A percentile compares a stretch with the other conserved stretches of the same genome.
These are phyloP conservation scores for Erythrobasidium hasegawianum DNA, from an alignment of 1,284 basidiomycete species.

Conservation along the genomic window DNA sequence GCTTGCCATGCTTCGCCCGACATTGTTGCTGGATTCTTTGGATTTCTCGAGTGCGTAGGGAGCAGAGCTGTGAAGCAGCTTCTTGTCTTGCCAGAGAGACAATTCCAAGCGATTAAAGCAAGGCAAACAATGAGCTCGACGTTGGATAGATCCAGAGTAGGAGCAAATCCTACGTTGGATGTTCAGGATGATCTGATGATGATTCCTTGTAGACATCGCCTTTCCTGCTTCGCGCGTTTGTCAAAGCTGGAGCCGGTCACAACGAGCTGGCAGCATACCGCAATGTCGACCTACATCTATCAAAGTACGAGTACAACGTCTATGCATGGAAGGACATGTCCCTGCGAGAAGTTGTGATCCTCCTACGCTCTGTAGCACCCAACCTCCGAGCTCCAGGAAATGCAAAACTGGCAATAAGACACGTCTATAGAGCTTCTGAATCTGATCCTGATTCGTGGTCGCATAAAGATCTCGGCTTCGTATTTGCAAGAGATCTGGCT, in stretches of 20 bases:
- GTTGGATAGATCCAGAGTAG: conserved; percentile 6
- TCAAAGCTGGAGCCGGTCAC: conserved; percentile 25
- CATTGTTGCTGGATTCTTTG: conserved; percentile 33
- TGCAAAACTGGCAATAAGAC: conserved; percentile 39
- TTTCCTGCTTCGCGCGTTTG: conserved; percentile 41
- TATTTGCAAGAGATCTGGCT: conserved; percentile 38
- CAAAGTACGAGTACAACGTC: background rate
- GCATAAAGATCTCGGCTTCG: conserved; percentile 37
- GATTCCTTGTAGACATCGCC: conserved; percentile 37
- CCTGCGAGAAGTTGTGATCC: conserved; percentile 39
- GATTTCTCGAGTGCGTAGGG: background rate
- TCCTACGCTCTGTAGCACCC: conserved; percentile 37
- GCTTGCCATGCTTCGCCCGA: conserved; percentile 41
- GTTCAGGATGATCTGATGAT: background rate
- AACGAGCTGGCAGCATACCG: conserved; percentile 36
- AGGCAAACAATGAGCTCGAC: background rate
- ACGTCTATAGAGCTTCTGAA: conserved; percentile 40
- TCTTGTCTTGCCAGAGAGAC: background rate
- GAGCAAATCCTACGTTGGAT: background rate
- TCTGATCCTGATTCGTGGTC: conserved; percentile 17
- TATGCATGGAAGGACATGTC: conserved; percentile 40
- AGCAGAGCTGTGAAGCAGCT: background rate
- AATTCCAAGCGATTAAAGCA: background rate
- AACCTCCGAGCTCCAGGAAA: conserved; percentile 20
- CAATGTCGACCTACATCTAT: background rate